Evolutionary conservation across 305 asterid genomes (phyloP), one percentile per base, ranked within the genome.

Genomic region (Plantago lanceolata): DNA sequence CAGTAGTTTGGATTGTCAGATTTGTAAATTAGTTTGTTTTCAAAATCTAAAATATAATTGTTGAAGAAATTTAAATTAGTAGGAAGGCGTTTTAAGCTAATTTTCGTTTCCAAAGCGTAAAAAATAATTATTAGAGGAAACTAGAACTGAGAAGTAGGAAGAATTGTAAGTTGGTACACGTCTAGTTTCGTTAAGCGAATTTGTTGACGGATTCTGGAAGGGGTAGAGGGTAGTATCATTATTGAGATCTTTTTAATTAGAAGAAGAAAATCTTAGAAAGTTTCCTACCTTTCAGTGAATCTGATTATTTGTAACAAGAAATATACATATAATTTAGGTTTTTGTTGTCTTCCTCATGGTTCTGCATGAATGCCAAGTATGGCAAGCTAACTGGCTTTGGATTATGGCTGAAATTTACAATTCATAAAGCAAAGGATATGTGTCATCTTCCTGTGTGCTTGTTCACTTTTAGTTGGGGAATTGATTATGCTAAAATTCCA

Each of bases 291-390:
- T 51, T 5, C 51, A 19, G 17, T 18, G 21, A 59, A 59, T 19
- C 50, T 37, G 50, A 59, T 14, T 59, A 59, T 29, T 59, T 13
- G 18, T 11, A 44, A 19, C 19, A 60, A 44, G 54, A 44, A 24
- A 44, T 19, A 60, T 60, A 40, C 21, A 28, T 29, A 57, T 57
- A 33, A 14, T 60, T 44, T 44, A 44, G 33, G 20, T 24, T 60
- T 60, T 44, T 19, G 52, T 59, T 4, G 65, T 50, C 31, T 19
- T 19, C 31, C 57, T 52, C 57, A 52, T 40, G 47, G 31, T 44
- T 60, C 31, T 43, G 21, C 53, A 60, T 48, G 50, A 40, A 60
- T 60, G 40, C 19, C 49, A 20, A 60, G 65, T 44, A 20, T 48
- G 29, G 50, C 49, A 18, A 20, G 15, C 19, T 24, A 9, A 35